phyloP scores from a whole-genome alignment of 345 rosid species.

The Eucalyptus camaldulensis region DNA sequence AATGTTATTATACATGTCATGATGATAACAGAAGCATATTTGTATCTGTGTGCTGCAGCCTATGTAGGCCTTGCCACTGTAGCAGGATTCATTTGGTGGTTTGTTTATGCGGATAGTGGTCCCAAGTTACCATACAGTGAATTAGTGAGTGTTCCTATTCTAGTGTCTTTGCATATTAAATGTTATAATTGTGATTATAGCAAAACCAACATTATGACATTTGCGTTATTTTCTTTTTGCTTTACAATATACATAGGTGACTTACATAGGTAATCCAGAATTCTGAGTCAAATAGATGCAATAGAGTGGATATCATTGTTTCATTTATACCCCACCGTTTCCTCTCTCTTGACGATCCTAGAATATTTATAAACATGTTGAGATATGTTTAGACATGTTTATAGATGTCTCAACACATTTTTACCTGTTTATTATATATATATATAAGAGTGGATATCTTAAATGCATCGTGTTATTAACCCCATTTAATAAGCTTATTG shows the following conservation, averaged over 20 bases:
- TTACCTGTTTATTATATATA: background rate
- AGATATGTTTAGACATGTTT: background rate
- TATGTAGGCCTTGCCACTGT: constrained; percentile 99
- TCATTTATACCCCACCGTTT: background rate
- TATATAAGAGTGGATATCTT: background rate
- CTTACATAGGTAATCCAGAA: background rate
- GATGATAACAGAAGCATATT: background rate
- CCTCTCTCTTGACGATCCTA: background rate
- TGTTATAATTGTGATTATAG: background rate
- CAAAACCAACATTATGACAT: background rate
- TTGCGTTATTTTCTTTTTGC: background rate
- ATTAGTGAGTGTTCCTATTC: constrained; percentile 45
- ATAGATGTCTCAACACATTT: background rate
- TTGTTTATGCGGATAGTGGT: constrained; percentile 69
- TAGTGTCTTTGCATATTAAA: background rate
- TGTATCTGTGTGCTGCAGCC: constrained; percentile 36
- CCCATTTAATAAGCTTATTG: background rate
- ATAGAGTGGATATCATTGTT: background rate
- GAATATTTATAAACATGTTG: background rate
- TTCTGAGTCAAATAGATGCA: background rate
- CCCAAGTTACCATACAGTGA: constrained; percentile 83
- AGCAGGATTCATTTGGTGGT: constrained; percentile 99
- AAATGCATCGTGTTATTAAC: background rate
- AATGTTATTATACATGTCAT: background rate
- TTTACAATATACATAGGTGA: background rate